These are phyloP conservation scores for Mycena maculata DNA, from an alignment of 768 basidiomycete species.

Conservation along the genomic window DNA sequence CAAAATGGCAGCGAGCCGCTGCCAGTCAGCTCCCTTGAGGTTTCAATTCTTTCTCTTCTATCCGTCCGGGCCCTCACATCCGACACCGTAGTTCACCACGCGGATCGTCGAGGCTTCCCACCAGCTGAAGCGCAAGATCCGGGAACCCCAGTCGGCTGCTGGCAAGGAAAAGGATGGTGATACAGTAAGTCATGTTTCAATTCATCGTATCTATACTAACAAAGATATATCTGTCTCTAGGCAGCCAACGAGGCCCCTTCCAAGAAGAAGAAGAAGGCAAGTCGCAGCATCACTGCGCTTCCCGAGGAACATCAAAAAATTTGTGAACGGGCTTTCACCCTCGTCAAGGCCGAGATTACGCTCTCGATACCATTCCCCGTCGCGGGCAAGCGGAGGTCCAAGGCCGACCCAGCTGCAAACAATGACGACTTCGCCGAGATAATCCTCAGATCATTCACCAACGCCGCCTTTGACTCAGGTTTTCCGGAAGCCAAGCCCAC, in stretches of 20 bases:
- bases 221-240: too few species aligned
- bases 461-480: background rate
- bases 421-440: background rate
- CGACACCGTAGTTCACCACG: background rate
- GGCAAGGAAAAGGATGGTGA: too few species aligned
- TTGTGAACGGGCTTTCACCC: background rate
- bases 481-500: background rate
- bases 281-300: background rate
- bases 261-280: constrained; percentile 7
- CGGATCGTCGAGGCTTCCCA: background rate
- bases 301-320: background rate
- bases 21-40: too few species aligned
- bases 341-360: constrained; percentile 1
- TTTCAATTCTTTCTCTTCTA: background rate
- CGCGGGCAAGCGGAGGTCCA: background rate
- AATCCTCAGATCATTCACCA: background rate
- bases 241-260: too few species aligned
- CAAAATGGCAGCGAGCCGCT: too few species aligned
- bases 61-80: background rate
- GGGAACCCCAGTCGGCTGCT: too few species aligned
- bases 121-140: too few species aligned
- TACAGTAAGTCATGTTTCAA: too few species aligned
- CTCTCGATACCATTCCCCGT: background rate
- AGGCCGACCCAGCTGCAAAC: background rate
- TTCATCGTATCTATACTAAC: too few species aligned